Conservation (phyloP, 306 rosid species). For the Psophocarpus tetragonolobus region DNA sequence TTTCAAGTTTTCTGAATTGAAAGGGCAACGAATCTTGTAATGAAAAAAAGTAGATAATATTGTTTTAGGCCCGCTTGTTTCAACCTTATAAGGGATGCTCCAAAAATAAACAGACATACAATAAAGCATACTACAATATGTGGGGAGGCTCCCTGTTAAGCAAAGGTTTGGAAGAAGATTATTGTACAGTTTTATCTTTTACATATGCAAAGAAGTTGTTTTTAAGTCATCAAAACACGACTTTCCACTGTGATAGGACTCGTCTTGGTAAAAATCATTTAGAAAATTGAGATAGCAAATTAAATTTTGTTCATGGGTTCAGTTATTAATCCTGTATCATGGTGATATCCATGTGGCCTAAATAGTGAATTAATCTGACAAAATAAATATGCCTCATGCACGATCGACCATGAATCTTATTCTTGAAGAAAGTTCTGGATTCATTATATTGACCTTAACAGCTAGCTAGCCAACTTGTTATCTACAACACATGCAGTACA, state of each 20-base stretch:
- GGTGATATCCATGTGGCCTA: slow-evolving; percentile 20
- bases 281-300: too few species aligned
- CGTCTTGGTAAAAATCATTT: too few species aligned
- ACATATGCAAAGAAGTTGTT: too few species aligned
- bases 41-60: slow-evolving; percentile 10
- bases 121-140: too few species aligned
- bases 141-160: too few species aligned
- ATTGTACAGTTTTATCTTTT: too few species aligned
- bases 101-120: slow-evolving; percentile 1
- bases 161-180: too few species aligned
- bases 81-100: slow-evolving; percentile 31
- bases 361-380: neutral
- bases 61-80: slow-evolving; percentile 20
- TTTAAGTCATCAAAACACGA: too few species aligned
- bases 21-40: slow-evolving; percentile 23
- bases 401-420: slow-evolving; percentile 42
- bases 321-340: neutral
- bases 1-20: slow-evolving; percentile 26
- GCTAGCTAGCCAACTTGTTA: slow-evolving; percentile 39
- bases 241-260: too few species aligned
- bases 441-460: slow-evolving; percentile 36
- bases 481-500: slow-evolving; percentile 17
- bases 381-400: slow-evolving; percentile 31
- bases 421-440: slow-evolving; percentile 38
- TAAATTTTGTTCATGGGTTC: neutral